These are phyloP conservation scores for Cystobasidiaceae sp. DNA, from an alignment of 1,284 basidiomycete species.

Conservation along the genomic window DNA sequence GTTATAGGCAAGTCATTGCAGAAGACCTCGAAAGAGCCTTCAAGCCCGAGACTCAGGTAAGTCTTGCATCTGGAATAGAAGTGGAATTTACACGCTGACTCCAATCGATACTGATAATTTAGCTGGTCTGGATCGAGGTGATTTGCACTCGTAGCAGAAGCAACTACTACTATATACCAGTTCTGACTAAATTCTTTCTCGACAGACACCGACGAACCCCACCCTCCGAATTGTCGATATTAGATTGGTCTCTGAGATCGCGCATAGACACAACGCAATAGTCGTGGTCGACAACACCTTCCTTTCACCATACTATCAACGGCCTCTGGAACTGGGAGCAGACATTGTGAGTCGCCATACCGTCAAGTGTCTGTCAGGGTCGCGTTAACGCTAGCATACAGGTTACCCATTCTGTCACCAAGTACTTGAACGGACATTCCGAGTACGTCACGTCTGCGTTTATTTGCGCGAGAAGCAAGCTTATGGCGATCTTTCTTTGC, in stretches of 20 bases:
- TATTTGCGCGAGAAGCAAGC: background rate
- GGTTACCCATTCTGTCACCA: constrained; percentile 53
- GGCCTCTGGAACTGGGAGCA: constrained; percentile 77
- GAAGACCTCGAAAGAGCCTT: constrained; percentile 60
- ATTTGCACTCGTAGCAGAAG: background rate
- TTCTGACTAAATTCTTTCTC: constrained; percentile 73
- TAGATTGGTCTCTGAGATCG: constrained; percentile 59
- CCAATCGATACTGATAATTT: background rate
- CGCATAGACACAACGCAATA: constrained; percentile 56
- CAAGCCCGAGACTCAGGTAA: constrained; percentile 71
- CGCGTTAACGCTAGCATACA: no score
- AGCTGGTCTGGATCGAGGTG: background rate
- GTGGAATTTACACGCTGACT: no score
- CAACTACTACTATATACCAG: background rate
- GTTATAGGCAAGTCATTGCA: constrained; percentile 51
- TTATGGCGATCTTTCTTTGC: background rate
- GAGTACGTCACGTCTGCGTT: constrained; percentile 54
- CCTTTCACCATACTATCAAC: constrained; percentile 84
- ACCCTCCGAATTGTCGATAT: constrained; percentile 82
- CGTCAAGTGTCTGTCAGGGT: constrained; percentile 49
- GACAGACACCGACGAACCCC: constrained; percentile 93
- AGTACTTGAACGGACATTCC: constrained; percentile 90
- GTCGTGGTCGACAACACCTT: constrained; percentile 61
- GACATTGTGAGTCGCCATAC: constrained; percentile 62
- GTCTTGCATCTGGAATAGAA: constrained; percentile 38